Conservation (phyloP, 1,284 basidiomycete genomes). For the Cutaneotrichosporon cavernicola region DNA sequence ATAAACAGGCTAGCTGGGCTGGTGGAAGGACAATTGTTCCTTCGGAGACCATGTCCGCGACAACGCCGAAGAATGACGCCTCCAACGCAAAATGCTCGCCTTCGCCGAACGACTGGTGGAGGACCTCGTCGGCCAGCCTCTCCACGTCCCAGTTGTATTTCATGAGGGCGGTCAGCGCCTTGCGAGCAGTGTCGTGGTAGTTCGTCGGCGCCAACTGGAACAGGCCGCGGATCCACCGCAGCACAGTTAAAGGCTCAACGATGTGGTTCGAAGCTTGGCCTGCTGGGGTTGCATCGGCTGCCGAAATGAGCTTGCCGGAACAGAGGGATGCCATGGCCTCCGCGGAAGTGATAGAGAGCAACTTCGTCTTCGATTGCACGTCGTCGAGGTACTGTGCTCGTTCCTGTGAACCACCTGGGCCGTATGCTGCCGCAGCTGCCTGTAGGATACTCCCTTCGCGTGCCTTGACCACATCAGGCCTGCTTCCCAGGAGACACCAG, state of each 20-base stretch:
- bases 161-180: slow-evolving; percentile 73
- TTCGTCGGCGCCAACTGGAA: slow-evolving; percentile 48
- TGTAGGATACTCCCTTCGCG: slow-evolving; percentile 73
- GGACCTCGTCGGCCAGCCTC: slow-evolving; percentile 66
- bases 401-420: slow-evolving; percentile 54
- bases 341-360: slow-evolving; percentile 72
- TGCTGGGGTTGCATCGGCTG: slow-evolving; percentile 39
- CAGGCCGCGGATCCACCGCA: slow-evolving; percentile 56
- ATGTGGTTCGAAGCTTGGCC: slow-evolving; percentile 41
- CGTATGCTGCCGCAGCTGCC: slow-evolving; percentile 60
- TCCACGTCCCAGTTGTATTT: slow-evolving; percentile 62
- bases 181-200: slow-evolving; percentile 56
- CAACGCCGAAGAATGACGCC: slow-evolving; percentile 70
- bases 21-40: slow-evolving; percentile 58
- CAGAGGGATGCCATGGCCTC: slow-evolving; percentile 82
- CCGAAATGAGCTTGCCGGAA: slow-evolving; percentile 48
- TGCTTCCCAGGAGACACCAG: slow-evolving; percentile 84
- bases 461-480: slow-evolving; percentile 71
- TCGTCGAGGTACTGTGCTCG: slow-evolving; percentile 59
- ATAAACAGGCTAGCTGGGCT: slow-evolving; percentile 74
- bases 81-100: slow-evolving; percentile 53
- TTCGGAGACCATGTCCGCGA: slow-evolving; percentile 62
- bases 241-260: slow-evolving; percentile 52
- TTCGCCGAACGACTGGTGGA: slow-evolving; percentile 70
- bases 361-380: slow-evolving; percentile 69